A percentile compares a stretch with the other conserved stretches of the same genome.
Evolutionary conservation across 805 yeast species (phyloP).

Genomic region (Candida tibetensis): DNA sequence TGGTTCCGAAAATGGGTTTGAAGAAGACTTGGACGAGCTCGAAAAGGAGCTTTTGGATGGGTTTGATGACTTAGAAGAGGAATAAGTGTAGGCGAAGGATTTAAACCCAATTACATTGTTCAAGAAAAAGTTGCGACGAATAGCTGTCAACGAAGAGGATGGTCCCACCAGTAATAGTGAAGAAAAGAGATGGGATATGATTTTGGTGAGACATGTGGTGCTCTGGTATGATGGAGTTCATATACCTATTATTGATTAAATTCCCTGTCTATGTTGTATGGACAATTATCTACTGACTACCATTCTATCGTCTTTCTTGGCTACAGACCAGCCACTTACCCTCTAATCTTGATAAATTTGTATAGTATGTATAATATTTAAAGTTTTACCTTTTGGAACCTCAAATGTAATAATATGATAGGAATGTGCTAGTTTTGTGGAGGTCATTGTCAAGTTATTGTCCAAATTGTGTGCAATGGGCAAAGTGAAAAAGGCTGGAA

Average conservation of each 20-base stretch:
- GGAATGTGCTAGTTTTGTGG: background rate
- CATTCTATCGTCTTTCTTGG: background rate
- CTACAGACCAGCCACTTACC: background rate
- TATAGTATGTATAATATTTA: constrained; percentile 1
- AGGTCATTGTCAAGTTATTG: background rate
- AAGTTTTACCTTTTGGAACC: background rate
- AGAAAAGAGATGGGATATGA: background rate
- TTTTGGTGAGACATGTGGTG: too few relatives aligned
- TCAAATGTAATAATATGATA: background rate
- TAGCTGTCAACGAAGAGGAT: background rate
- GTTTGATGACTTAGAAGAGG: constrained; percentile 47
- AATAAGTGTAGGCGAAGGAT: constrained; percentile 1
- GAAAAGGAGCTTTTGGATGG: constrained; percentile 53
- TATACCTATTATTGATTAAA: too few relatives aligned
- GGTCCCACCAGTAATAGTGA: background rate
- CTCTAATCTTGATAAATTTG: background rate
- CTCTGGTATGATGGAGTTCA: too few relatives aligned
- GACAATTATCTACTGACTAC: too few relatives aligned
- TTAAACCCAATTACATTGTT: too few relatives aligned
- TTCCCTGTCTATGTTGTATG: too few relatives aligned
- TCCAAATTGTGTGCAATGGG: background rate
- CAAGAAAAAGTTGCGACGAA: background rate
- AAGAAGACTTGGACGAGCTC: constrained; percentile 42
- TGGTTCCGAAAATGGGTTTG: constrained; percentile 11
- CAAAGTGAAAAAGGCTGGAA: background rate